Evolutionary conservation across 352 stramenopile genomes (phyloP).

Genomic region (Globisporangium parvum): DNA sequence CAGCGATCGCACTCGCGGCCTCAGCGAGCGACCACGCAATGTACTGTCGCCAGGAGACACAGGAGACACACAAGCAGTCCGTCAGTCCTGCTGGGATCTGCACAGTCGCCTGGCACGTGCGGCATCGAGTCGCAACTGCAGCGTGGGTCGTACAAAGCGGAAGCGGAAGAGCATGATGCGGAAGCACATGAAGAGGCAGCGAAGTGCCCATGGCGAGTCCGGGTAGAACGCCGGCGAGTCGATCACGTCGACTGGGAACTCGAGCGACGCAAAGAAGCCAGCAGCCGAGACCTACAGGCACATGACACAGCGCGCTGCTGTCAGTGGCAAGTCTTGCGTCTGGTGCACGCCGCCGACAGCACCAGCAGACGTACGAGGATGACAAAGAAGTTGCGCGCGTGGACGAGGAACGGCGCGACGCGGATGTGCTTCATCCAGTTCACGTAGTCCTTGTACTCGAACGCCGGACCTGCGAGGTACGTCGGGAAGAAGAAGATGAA

Average conservation of each 20-base stretch:
- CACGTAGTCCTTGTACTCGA: conserved; percentile 85
- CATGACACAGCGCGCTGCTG: neutral
- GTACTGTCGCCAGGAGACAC: conserved; percentile 36
- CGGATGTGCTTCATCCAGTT: conserved; percentile 74
- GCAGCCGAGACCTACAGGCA: conserved; percentile 45
- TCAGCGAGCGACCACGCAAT: conserved; percentile 85
- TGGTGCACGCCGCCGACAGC: neutral
- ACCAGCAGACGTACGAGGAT: conserved; percentile 38
- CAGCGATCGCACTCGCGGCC: conserved; percentile 58
- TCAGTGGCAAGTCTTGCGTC: neutral
- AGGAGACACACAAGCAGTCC: no score
- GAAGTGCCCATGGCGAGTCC: conserved; percentile 44
- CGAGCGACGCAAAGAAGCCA: conserved; percentile 67
- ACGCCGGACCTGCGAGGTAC: conserved; percentile 72
- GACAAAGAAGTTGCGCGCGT: conserved; percentile 71
- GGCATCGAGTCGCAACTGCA: neutral
- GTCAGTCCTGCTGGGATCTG: conserved; percentile 6
- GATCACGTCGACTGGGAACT: conserved; percentile 76
- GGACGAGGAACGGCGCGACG: conserved; percentile 50
- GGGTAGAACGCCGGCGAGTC: conserved; percentile 72
- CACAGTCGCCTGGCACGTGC: neutral
- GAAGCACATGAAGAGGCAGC: conserved; percentile 69
- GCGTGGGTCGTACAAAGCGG: conserved; percentile 50
- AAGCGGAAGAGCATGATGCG: conserved; percentile 78
- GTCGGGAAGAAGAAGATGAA: conserved; percentile 88